These are phyloP conservation scores for Amorphotheca resinae DNA, from an alignment of 495 filamentous ascomycete species.

Conservation along the genomic window DNA sequence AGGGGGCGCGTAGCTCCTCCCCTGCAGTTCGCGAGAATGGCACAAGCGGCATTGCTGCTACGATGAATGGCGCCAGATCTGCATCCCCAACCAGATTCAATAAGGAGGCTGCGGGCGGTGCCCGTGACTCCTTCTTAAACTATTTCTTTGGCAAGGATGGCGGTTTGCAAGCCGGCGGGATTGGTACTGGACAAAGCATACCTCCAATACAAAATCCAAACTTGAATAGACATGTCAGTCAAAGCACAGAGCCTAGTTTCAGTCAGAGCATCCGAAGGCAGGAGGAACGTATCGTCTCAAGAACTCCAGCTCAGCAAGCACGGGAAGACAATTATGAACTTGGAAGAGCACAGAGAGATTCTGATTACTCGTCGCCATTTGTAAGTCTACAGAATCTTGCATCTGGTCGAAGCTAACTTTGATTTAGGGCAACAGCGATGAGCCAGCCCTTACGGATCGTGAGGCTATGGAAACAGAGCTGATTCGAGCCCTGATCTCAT, in stretches of 20 bases:
- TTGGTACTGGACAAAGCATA: conserved; percentile 21
- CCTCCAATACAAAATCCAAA: conserved; percentile 24
- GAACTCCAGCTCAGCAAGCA: conserved; percentile 24
- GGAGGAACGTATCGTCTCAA: conserved; percentile 44
- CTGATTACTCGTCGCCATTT: conserved; percentile 40
- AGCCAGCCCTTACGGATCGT: conserved; percentile 84
- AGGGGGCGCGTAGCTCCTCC: conserved; percentile 63
- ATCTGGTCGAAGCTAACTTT: conserved; percentile 20
- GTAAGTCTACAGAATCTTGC: conserved; percentile 33
- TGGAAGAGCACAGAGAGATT: conserved; percentile 24
- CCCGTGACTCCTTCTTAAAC: conserved; percentile 84
- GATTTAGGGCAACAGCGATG: conserved; percentile 35
- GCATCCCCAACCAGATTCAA: conserved; percentile 50
- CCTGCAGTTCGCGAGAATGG: conserved; percentile 55
- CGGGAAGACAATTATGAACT: conserved; percentile 24
- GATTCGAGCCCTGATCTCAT: conserved; percentile 89
- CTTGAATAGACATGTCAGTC: conserved; percentile 52
- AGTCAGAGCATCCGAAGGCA: conserved; percentile 70
- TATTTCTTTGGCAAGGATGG: conserved; percentile 98
- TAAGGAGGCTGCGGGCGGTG: conserved; percentile 33
- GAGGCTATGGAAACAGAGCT: conserved; percentile 96
- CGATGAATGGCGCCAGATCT: conserved; percentile 55
- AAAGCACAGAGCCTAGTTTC: conserved; percentile 65
- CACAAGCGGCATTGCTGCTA: conserved; percentile 36
- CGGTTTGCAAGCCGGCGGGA: conserved; percentile 25